Percentiles rank a stretch among this genome's conserved stretches.
Evolutionary conservation across 495 filamentous ascomycete genomes (phyloP).

Genomic region (Annulohypoxylon bovei): DNA sequence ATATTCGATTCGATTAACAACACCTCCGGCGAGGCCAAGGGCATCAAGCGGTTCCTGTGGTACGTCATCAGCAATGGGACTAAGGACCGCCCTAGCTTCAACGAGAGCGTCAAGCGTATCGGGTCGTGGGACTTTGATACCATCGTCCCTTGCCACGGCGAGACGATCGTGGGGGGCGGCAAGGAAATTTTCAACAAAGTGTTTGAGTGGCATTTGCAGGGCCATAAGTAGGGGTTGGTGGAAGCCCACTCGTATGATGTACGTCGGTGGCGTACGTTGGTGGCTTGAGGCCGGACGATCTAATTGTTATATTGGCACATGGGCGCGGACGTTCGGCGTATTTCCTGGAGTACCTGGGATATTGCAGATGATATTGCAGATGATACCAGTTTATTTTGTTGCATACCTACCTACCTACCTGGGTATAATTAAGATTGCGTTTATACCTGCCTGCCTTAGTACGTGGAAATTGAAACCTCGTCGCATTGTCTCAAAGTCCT

Average conservation of each 20-base stretch:
- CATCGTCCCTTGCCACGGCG: conserved; percentile 93
- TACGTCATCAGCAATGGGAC: conserved; percentile 67
- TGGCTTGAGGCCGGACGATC: neutral
- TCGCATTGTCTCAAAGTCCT: neutral
- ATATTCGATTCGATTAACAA: conserved; percentile 69
- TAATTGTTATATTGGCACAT: neutral
- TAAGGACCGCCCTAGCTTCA: conserved; percentile 73
- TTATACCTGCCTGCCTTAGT: neutral
- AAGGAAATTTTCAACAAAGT: conserved; percentile 83
- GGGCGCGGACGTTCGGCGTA: neutral
- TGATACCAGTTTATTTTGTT: conserved; percentile 33
- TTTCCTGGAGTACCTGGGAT: conserved; percentile 13
- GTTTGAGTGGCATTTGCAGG: conserved; percentile 84
- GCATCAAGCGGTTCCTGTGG: conserved; percentile 86
- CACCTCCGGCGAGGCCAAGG: conserved; percentile 70
- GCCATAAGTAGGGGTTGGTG: conserved; percentile 49
- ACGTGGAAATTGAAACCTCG: neutral
- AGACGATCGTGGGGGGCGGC: conserved; percentile 80
- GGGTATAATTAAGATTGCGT: neutral
- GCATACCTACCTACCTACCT: no score
- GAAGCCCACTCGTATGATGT: neutral
- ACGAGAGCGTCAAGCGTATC: conserved; percentile 73
- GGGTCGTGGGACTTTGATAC: conserved; percentile 85
- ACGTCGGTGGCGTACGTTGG: neutral
- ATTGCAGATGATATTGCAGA: neutral